Conservation (phyloP, 148 eudicot genomes). For the Rhododendron mucronatum region DNA sequence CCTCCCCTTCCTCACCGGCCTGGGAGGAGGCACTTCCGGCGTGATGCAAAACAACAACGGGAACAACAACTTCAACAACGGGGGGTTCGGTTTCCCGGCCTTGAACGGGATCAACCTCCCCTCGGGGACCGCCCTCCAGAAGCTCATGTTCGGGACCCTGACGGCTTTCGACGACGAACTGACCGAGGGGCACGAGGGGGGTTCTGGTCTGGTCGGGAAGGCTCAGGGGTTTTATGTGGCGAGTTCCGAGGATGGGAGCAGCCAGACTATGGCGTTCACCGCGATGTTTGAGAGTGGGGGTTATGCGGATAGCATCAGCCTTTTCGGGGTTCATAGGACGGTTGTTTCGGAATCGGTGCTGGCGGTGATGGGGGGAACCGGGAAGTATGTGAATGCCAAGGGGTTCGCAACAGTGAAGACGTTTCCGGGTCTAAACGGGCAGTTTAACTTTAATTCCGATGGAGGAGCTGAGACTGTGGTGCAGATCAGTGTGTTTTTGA, state of each 20-base stretch:
- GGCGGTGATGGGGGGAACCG: slow-evolving; percentile 75
- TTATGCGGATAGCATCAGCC: slow-evolving; percentile 47
- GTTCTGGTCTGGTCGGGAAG: slow-evolving; percentile 56
- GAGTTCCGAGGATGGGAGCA: slow-evolving; percentile 64
- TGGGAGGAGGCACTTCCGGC: slow-evolving; percentile 60
- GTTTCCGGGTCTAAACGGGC: slow-evolving; percentile 29
- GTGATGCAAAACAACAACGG: slow-evolving; percentile 49
- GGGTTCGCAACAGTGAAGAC: slow-evolving; percentile 52
- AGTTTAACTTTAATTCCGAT: slow-evolving; percentile 54
- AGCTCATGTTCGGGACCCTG: slow-evolving; percentile 79
- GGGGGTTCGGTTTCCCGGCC: slow-evolving; percentile 50
- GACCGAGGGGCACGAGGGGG: slow-evolving; percentile 59
- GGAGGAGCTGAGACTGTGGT: slow-evolving; percentile 85
- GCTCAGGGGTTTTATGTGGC: slow-evolving; percentile 69
- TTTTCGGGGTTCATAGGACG: slow-evolving; percentile 64
- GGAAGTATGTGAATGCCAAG: slow-evolving; percentile 60
- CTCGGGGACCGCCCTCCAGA: slow-evolving; percentile 42
- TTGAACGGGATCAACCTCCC: slow-evolving; percentile 44
- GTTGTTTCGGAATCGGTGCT: slow-evolving; percentile 48
- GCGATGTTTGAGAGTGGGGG: slow-evolving; percentile 63
- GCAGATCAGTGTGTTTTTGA: slow-evolving; percentile 52
- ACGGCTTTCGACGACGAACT: slow-evolving; percentile 72
- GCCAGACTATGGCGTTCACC: slow-evolving; percentile 69
- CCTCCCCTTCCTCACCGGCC: slow-evolving; percentile 83
- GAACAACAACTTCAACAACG: slow-evolving; percentile 37